phyloP scores from a whole-genome alignment of 495 filamentous ascomycete genomes.

The Aspergillus conjunctus region DNA sequence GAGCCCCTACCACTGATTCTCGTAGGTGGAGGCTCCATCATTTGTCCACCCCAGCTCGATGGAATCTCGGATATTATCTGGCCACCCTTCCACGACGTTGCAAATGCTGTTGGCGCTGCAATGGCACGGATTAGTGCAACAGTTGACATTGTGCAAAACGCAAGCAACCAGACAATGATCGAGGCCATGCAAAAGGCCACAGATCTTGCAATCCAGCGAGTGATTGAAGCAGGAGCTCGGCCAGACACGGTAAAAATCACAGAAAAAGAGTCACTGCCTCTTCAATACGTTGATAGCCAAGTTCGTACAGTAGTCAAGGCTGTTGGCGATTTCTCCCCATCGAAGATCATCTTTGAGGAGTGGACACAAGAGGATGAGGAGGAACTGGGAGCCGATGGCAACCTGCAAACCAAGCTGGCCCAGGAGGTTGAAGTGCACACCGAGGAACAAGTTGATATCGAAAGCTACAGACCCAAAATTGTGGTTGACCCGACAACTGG shows the following conservation, averaged over 20 bases:
- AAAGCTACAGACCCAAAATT: slow-evolving; percentile 23
- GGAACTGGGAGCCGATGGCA: background rate
- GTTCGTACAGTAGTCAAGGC: slow-evolving; percentile 38
- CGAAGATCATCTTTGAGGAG: slow-evolving; percentile 10
- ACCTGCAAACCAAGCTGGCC: background rate
- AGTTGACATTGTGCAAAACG: slow-evolving; percentile 47
- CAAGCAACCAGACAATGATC: slow-evolving; percentile 37
- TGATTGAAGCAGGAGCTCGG: slow-evolving; percentile 41
- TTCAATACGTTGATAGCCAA: slow-evolving; percentile 42
- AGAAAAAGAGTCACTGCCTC: slow-evolving; percentile 36
- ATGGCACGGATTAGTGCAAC: slow-evolving; percentile 38
- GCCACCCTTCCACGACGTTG: background rate
- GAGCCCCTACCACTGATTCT: background rate
- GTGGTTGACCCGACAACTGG: too few species aligned
- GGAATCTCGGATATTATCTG: background rate
- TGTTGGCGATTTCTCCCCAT: slow-evolving; percentile 31
- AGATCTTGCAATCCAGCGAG: slow-evolving; percentile 38
- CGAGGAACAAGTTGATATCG: background rate
- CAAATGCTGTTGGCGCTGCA: background rate
- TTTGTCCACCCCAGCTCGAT: background rate
- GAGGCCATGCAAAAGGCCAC: slow-evolving; percentile 39
- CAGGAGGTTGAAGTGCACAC: background rate
- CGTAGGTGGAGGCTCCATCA: background rate
- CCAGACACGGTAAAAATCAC: slow-evolving; percentile 34
- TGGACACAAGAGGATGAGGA: too few species aligned